Conservation (phyloP, 2,329 filamentous ascomycete genomes). For the Aureobasidium sp. region DNA sequence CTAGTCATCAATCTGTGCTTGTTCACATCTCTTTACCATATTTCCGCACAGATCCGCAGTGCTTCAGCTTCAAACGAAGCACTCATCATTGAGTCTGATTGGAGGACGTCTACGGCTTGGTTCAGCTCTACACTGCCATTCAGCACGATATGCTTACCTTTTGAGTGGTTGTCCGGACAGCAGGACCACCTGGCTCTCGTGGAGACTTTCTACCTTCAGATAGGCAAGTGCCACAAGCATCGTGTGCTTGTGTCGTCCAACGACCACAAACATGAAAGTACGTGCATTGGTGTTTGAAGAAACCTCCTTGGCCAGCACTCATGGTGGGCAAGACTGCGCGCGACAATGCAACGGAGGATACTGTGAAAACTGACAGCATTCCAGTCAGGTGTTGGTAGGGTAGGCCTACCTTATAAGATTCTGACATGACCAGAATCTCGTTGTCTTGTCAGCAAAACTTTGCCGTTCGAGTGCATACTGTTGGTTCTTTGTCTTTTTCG, state of each 20-base stretch:
- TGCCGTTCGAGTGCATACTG: neutral
- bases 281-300: slow-evolving; percentile 1
- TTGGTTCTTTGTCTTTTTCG: neutral
- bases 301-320: neutral
- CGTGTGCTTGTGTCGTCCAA: slow-evolving; percentile 1
- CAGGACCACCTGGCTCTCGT: neutral
- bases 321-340: neutral
- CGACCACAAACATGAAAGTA: neutral
- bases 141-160: neutral
- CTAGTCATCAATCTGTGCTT: neutral
- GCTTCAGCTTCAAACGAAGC: neutral
- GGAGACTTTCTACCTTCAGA: slow-evolving; percentile 4
- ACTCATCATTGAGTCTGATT: neutral
- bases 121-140: neutral
- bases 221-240: slow-evolving; percentile 18
- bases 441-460: neutral
- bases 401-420: neutral
- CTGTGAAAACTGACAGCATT: neutral
- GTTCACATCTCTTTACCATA: neutral
- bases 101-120: neutral
- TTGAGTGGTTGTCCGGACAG: neutral
- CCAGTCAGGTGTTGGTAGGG: neutral
- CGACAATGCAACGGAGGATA: neutral
- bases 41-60: neutral
- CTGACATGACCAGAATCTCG: neutral